These are phyloP conservation scores for Logfia minima DNA, from an alignment of 129 eudicot species.

Conservation along the genomic window DNA sequence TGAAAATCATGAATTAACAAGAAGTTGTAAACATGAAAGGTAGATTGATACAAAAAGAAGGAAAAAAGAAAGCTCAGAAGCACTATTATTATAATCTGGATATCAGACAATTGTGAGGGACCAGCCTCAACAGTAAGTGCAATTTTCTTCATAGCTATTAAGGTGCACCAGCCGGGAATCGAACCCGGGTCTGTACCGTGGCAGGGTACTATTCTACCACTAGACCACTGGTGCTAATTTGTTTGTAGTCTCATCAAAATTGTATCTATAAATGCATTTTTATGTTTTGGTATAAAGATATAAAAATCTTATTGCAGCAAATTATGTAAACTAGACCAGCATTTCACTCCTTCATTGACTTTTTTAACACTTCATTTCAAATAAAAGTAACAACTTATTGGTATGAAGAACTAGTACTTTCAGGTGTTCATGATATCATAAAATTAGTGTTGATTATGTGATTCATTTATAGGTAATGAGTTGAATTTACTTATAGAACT, in stretches of 20 bases:
- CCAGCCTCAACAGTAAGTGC: background rate
- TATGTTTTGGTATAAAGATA: too few relatives aligned
- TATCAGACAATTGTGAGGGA: background rate
- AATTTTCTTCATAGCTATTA: background rate
- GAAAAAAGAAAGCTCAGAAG: background rate
- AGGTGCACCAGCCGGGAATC: constrained; percentile 92
- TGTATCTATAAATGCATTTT: too few relatives aligned
- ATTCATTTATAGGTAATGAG: too few relatives aligned
- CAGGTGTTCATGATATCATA: background rate
- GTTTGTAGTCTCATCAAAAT: background rate
- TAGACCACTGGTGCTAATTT: constrained; percentile 92
- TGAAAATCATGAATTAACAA: background rate
- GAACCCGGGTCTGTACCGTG: constrained; percentile 99
- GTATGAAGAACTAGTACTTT: background rate
- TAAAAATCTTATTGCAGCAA: too few relatives aligned
- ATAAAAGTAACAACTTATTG: background rate
- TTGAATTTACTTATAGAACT: too few relatives aligned
- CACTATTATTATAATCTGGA: background rate
- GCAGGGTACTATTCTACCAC: constrained; percentile 99
- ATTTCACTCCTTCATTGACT: background rate
- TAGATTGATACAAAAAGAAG: background rate
- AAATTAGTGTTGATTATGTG: too few relatives aligned
- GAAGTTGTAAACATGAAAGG: background rate
- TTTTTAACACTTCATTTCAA: background rate
- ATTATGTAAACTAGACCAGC: background rate